Evolutionary conservation across 495 filamentous ascomycete species (phyloP).

Genomic region (Aspergillus mulundensis): DNA sequence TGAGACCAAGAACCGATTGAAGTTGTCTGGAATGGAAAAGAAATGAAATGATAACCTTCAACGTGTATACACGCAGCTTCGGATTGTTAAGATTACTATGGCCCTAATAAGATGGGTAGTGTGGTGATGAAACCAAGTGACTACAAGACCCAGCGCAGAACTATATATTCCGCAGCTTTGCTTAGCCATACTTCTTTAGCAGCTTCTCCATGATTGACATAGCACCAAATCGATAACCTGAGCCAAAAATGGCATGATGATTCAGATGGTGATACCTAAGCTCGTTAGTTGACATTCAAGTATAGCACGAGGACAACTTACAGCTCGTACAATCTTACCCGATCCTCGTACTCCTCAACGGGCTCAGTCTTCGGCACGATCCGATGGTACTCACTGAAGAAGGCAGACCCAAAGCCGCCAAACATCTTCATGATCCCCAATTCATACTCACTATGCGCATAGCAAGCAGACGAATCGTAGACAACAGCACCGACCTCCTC

Average conservation of each 20-base stretch:
- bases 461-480: slow-evolving; percentile 75
- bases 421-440: slow-evolving; percentile 95
- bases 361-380: slow-evolving; percentile 77
- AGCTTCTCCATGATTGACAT: slow-evolving; percentile 71
- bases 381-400: slow-evolving; percentile 72
- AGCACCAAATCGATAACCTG: slow-evolving; percentile 67
- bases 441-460: slow-evolving; percentile 87
- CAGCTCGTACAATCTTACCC: slow-evolving; percentile 76
- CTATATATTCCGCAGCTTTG: slow-evolving; percentile 1
- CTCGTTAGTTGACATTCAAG: slow-evolving; percentile 2
- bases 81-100: too few relatives aligned
- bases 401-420: slow-evolving; percentile 73
- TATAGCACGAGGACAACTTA: slow-evolving; percentile 41
- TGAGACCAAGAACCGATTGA: too few relatives aligned
- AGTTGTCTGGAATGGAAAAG: too few relatives aligned
- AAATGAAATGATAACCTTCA: too few relatives aligned
- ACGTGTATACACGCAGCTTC: too few relatives aligned
- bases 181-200: slow-evolving; percentile 58
- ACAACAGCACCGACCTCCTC: slow-evolving; percentile 71
- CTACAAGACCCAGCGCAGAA: neutral
- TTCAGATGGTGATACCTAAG: slow-evolving; percentile 85
- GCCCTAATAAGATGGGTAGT: too few relatives aligned
- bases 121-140: neutral
- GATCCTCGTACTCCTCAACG: slow-evolving; percentile 76
- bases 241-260: slow-evolving; percentile 79